Evolutionary conservation across 176 grass and related monocot genomes (phyloP).

Genomic region (Pharus latifolius): DNA sequence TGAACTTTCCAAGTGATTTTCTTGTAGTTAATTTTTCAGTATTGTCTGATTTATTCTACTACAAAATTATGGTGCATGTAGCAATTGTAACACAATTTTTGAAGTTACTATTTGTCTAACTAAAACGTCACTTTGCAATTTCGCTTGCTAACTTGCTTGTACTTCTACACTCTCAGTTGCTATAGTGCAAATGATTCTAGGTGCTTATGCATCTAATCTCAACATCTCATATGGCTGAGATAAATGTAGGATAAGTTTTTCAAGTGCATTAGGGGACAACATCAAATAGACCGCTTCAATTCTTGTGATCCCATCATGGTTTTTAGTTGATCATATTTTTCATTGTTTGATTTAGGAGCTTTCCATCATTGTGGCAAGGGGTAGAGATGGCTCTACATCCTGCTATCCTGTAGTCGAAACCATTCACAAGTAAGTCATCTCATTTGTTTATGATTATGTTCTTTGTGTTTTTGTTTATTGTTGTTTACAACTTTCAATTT

Average conservation of each 20-base stretch:
- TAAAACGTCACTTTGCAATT: not conserved
- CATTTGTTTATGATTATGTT: not conserved
- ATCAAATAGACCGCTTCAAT: not conserved
- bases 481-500: not conserved
- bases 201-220: not conserved
- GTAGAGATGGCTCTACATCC: conserved; percentile 45
- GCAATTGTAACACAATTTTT: not conserved
- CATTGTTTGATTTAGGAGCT: conserved; percentile 50
- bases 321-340: not conserved
- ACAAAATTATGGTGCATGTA: not conserved
- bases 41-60: not conserved
- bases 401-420: conserved; percentile 98
- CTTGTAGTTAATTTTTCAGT: not conserved
- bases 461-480: not conserved
- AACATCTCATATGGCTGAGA: not conserved
- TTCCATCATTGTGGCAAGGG: conserved; percentile 85
- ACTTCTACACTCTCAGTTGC: not conserved
- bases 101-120: not conserved
- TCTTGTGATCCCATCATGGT: not conserved
- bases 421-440: conserved; percentile 69
- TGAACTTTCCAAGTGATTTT: not conserved
- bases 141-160: not conserved
- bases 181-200: not conserved
- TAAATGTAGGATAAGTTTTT: not conserved
- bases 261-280: not conserved